Percentiles rank a stretch among this genome's conserved stretches.
Conservation (phyloP, 805 yeast genomes). For the Candida dendrica region DNA sequence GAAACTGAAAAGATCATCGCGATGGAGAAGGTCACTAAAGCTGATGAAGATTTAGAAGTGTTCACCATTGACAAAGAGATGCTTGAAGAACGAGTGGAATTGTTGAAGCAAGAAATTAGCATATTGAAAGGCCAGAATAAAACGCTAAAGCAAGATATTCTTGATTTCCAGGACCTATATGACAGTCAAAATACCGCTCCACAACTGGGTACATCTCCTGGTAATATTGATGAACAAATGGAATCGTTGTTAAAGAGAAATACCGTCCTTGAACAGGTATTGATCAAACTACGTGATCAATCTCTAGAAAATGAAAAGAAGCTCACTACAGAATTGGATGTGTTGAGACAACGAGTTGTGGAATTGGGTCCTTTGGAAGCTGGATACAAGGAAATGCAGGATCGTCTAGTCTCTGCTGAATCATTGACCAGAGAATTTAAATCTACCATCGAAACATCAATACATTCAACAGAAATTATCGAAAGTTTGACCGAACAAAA, state of each 20-base stretch:
- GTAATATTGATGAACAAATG: background rate
- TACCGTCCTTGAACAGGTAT: conserved; percentile 33
- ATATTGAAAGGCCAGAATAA: conserved; percentile 4
- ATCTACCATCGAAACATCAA: conserved; percentile 20
- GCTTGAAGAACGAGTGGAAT: conserved; percentile 26
- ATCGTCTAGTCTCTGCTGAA: conserved; percentile 10
- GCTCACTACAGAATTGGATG: conserved; percentile 17
- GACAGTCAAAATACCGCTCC: background rate
- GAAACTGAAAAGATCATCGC: conserved; percentile 25
- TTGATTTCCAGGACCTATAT: background rate
- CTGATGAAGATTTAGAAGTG: conserved; percentile 26
- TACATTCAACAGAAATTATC: conserved; percentile 25
- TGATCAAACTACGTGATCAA: conserved; percentile 26
- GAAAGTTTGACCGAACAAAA: conserved; percentile 30
- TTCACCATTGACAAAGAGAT: conserved; percentile 38
- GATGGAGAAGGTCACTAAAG: conserved; percentile 4
- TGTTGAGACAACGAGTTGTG: conserved; percentile 4
- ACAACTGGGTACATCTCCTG: background rate
- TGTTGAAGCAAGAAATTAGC: conserved; percentile 18
- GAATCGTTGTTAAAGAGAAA: conserved; percentile 21
- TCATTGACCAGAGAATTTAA: conserved; percentile 19
- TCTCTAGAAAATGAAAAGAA: conserved; percentile 21
- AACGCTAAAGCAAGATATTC: conserved; percentile 3
- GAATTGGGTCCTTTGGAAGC: conserved; percentile 1
- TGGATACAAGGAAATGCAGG: conserved; percentile 4